Base-by-base conservation (phyloP, 2,329 filamentous ascomycete species). In the Talaromyces sp. region DNA sequence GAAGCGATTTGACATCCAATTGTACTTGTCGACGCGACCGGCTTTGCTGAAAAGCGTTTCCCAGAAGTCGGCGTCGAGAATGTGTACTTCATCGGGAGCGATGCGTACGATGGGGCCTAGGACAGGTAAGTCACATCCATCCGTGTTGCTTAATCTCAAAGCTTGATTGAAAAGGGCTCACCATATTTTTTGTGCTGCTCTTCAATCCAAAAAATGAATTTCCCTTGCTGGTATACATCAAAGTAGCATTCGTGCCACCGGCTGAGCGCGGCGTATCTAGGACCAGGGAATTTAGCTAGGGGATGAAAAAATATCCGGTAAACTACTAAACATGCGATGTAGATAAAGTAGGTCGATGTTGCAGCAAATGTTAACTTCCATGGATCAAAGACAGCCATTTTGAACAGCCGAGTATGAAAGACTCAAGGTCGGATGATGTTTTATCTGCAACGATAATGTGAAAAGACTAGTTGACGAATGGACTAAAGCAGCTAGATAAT, bases 191-290 rank as follows among this genome's bases (percentile, higher is more conserved):
- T 47, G 10, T 32, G 39, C 36, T 39, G 36, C 28, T 66, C 52
- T 55, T 71, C 65, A 47, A 73, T 68, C 51, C 69, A 63, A 33
- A 65, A 69, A 9, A 68, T 59, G 59, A 69, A 74, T 52, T 64
- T 64, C 6, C 71, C 72, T 19, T 66, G 60, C 17, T 63, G 36
- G 22, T 53, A 67, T 47, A 60, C 64, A 55, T 71, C 66, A 53
- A 63, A 68, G 56, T 66, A 67, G 42, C 67, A 65, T 51, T 69
- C 67, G 28, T 69, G 63, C 60, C 65, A 62, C 15, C 61, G 22
- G 1, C 67, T 66, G 9, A 62, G 59, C 10, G 65, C 64, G 2
- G 65, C 65, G 17, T 69, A 53, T 44, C 62, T 66, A 17, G 68
- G 59, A 2, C 66, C 64, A 10, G 69, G 66, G 32, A 67, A 65